phyloP scores from a whole-genome alignment of 2,329 filamentous ascomycete genomes.

The Calonectria leucothoes region DNA sequence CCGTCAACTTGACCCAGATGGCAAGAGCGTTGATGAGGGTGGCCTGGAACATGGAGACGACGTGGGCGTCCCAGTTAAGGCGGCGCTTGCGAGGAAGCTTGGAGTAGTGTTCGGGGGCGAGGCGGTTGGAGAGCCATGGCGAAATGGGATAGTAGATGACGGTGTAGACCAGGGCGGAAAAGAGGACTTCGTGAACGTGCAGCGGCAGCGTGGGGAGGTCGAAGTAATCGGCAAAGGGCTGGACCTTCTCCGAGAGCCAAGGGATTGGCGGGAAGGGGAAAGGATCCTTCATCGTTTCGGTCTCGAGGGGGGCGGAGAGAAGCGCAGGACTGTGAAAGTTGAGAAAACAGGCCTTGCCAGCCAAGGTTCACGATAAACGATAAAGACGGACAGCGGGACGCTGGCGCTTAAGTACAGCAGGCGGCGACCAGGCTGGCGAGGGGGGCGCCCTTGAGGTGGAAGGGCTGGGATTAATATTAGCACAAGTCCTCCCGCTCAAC shows the following conservation, averaged over 20 bases:
- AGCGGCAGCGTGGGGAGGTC: conserved; percentile 75
- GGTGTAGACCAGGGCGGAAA: conserved; percentile 76
- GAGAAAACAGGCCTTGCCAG: not conserved
- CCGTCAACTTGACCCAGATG: conserved; percentile 77
- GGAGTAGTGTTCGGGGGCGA: conserved; percentile 74
- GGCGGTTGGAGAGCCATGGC: conserved; percentile 70
- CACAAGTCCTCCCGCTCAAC: not conserved
- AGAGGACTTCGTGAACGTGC: conserved; percentile 81
- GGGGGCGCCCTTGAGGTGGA: conserved; percentile 5
- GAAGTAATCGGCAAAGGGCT: conserved; percentile 73
- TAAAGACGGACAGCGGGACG: not conserved
- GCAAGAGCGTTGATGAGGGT: conserved; percentile 77
- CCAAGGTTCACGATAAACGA: not conserved
- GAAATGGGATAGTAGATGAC: conserved; percentile 75
- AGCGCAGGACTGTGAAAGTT: not conserved
- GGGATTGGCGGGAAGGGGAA: conserved; percentile 74
- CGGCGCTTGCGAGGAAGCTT: conserved; percentile 71
- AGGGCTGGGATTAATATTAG: conserved; percentile 17
- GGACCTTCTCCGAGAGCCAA: conserved; percentile 65
- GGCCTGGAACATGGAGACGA: conserved; percentile 86
- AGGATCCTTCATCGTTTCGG: conserved; percentile 74
- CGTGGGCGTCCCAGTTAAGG: conserved; percentile 87
- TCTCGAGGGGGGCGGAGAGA: not conserved
- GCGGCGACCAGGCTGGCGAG: not conserved
- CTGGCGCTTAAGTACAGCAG: not conserved